phyloP scores from a whole-genome alignment of 164 flowering plant genomes.

The Aristolochia contorta region DNA sequence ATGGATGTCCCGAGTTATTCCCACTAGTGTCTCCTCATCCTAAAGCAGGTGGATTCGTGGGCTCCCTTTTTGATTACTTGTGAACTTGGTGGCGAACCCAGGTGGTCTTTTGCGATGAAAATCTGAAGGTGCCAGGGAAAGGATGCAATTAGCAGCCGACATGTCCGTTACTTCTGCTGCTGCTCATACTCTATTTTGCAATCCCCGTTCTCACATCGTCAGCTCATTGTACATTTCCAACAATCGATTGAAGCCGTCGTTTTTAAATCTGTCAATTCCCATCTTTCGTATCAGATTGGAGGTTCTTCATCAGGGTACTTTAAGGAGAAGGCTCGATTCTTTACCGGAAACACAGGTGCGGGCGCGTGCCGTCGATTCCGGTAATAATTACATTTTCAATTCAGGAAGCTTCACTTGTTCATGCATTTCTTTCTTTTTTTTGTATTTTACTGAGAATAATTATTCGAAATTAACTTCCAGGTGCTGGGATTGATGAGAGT shows the following conservation, averaged over 20 bases:
- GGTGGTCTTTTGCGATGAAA: not conserved
- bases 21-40: too few relatives aligned
- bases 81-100: too few relatives aligned
- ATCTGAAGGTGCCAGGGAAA: not conserved
- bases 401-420: too few relatives aligned
- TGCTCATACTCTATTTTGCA: conserved; percentile 14
- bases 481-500: not conserved
- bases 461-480: not conserved
- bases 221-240: not conserved
- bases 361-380: conserved; percentile 16
- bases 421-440: not conserved
- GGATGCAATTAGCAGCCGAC: not conserved
- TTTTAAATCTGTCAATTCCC: conserved; percentile 5
- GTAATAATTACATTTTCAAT: not conserved
- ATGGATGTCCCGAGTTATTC: too few relatives aligned
- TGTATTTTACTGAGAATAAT: not conserved
- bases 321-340: not conserved
- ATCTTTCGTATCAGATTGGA: conserved; percentile 1
- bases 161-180: conserved; percentile 18
- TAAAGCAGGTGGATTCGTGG: too few relatives aligned
- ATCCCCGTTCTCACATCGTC: conserved; percentile 4
- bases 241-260: not conserved
- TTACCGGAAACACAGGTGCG: conserved; percentile 1
- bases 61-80: too few relatives aligned
- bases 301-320: not conserved